phyloP scores from a whole-genome alignment of 2,329 filamentous ascomycete genomes.

The Pseudogymnoascus sp. region DNA sequence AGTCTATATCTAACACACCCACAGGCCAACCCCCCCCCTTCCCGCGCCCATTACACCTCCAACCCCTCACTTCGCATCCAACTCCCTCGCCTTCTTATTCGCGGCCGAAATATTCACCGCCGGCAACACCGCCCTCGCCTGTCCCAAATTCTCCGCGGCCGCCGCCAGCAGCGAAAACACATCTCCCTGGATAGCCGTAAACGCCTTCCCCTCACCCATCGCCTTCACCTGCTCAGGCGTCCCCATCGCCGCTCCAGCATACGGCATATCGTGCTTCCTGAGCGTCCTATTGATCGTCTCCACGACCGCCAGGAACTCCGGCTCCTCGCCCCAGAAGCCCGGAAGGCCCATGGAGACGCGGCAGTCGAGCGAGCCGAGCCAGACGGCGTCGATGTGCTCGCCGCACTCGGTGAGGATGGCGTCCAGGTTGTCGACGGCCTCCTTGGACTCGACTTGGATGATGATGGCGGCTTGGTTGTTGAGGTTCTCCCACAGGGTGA shows the following conservation, averaged over 20 bases:
- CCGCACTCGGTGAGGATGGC: slow-evolving; percentile 38
- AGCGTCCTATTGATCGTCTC: slow-evolving; percentile 32
- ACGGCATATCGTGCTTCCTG: slow-evolving; percentile 39
- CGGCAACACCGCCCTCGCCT: slow-evolving; percentile 10
- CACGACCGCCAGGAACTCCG: slow-evolving; percentile 34
- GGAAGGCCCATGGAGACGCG: slow-evolving; percentile 37
- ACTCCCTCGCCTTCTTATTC: neutral
- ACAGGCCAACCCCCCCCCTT: neutral
- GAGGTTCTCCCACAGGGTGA: slow-evolving; percentile 31
- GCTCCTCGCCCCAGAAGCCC: slow-evolving; percentile 30
- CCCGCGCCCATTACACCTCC: neutral
- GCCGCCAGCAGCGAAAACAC: slow-evolving; percentile 12
- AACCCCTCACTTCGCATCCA: neutral
- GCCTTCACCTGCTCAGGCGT: slow-evolving; percentile 14
- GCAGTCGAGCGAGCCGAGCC: slow-evolving; percentile 37
- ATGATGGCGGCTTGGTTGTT: slow-evolving; percentile 41
- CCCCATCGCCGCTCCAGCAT: slow-evolving; percentile 20
- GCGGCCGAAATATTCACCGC: neutral
- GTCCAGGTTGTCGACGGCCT: slow-evolving; percentile 40
- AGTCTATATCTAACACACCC: neutral
- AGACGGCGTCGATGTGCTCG: slow-evolving; percentile 37
- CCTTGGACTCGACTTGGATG: slow-evolving; percentile 38
- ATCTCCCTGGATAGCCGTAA: slow-evolving; percentile 17
- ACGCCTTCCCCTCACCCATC: slow-evolving; percentile 19
- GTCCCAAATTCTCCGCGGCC: neutral